Evolutionary conservation across 2,329 filamentous ascomycete species (phyloP), one percentile per base, ranked within the genome.

Genomic region (Sclerotinia trifoliorum): DNA sequence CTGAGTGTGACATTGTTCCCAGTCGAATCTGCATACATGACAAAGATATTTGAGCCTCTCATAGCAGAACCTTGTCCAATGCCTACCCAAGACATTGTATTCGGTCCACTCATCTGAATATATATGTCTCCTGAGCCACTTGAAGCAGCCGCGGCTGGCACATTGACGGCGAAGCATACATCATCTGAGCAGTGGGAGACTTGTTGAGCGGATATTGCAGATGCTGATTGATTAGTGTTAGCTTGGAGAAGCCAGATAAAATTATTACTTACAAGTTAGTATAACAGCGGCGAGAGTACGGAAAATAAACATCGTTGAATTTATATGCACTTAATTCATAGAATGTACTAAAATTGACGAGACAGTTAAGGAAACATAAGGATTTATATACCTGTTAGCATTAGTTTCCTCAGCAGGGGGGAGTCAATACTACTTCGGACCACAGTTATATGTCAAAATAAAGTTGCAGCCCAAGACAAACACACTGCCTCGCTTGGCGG

Each of bases 1-100:
- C 85, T 87, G 11, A 88, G 71, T 0, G 86, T 88, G 19, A 88
- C 83, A 70, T 86, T 87, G 55, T 77, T 80, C 35, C 84, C 82
- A 49, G 77, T 77, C 51, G 81, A 78, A 35, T 82, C 80, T n/a
- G 83, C 81, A 72, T 88, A 88, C 7, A 87, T 79, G 55, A 88
- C 78, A 74, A 88, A 87, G 58, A 88, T 87, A 75, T 86, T 86
- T 7, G 86, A 76, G 29, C 81, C 82, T 21, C 76, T 71, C 86
- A 88, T 88, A 26, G 75, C 71, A 2, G 72, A 78, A 35, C 86
- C 86, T 74, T 87, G 84, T 10, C 85, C 86, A 4, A 88, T 75
- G 4, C 80, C 83, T 46, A 86, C 80, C 83, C 84, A 88, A 77
- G 82, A 76, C 73, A 85, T 81, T 7, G 75, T 79, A 52, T 80